Evolutionary conservation across 768 basidiomycete species (phyloP), one percentile per base, ranked within the genome.

Genomic region (Kockovaella imperatae): DNA sequence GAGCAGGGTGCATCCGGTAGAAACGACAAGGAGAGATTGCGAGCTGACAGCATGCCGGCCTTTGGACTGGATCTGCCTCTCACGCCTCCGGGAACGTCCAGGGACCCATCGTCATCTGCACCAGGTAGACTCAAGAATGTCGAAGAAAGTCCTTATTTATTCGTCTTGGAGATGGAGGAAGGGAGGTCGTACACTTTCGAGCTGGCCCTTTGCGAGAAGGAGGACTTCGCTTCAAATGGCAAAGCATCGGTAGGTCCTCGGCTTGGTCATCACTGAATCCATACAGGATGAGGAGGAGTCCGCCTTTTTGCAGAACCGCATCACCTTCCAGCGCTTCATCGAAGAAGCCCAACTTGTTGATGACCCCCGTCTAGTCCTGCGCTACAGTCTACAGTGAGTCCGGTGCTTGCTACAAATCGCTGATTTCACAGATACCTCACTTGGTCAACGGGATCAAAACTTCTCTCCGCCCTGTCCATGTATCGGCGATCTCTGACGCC

Each of bases 321-420:
- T 93, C 23, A 77, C 81, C 26, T 86, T 83, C 59, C 65, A 76
- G 17, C 73, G 69, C 26, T 83, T 95, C 49, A 67, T 93, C 43
- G 75, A 78, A 25, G 80, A 87, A 47, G 79, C 79, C 13, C 64
- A 67, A 5, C 67, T 88, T 23, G 78, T 84, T 4, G 71, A 75
- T 29, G 78, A 84, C 58, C 77, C 80, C 6, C 71, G 77, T 24
- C 75, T 93, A 30, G 84, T 88, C 2, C 78, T 91, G 42, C 76
- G 79, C 50, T 91, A 86, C 81, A 76, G 77, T 32, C 76, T 77
- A 41, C 79, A 77, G 83, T 86, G 50, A 63, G 83, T 76, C 10
- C 20, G n/a, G n/a, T 14, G 11, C 23, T 10, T 8, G 38, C 28
- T n/a, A 20, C 15, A 21, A 4, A 17, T 18, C 7, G 35, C 43